phyloP scores from a whole-genome alignment of 345 rosid species.

The Citrus reticulata region DNA sequence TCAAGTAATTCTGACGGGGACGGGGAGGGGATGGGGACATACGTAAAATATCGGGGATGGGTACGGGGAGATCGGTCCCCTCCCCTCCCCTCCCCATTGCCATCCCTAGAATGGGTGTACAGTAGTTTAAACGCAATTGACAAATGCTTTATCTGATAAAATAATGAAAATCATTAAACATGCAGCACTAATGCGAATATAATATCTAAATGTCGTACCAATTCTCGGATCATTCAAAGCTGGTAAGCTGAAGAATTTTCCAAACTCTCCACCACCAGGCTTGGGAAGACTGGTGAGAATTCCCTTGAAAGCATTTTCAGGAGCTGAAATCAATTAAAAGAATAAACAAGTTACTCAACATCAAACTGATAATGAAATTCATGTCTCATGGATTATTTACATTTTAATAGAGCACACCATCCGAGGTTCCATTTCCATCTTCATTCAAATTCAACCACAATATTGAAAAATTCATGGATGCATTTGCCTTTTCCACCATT shows the following conservation, averaged over 20 bases:
- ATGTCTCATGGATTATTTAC: not conserved
- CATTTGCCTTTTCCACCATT: not conserved
- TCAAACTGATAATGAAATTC: not conserved
- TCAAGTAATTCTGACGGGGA: too few relatives aligned
- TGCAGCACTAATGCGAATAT: not conserved
- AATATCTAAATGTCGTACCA: conserved; percentile 34
- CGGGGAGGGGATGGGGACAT: too few relatives aligned
- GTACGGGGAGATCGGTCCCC: too few relatives aligned
- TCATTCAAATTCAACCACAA: not conserved
- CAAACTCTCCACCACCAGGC: conserved; percentile 78
- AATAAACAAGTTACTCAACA: not conserved
- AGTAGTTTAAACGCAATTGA: not conserved
- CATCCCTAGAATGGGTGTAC: not conserved
- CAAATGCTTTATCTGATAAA: not conserved
- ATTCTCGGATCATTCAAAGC: conserved; percentile 77
- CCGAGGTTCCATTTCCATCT: not conserved
- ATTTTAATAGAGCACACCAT: not conserved
- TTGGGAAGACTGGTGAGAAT: conserved; percentile 65
- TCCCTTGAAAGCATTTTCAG: conserved; percentile 70
- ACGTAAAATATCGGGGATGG: too few relatives aligned
- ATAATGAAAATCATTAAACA: not conserved
- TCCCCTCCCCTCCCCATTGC: too few relatives aligned
- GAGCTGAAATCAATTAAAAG: conserved; percentile 32
- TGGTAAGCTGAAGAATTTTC: conserved; percentile 68
- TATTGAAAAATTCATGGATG: not conserved